These are phyloP conservation scores for Monosporascus cannonballus DNA, from an alignment of 2,329 filamentous ascomycete genomes.

Conservation along the genomic window DNA sequence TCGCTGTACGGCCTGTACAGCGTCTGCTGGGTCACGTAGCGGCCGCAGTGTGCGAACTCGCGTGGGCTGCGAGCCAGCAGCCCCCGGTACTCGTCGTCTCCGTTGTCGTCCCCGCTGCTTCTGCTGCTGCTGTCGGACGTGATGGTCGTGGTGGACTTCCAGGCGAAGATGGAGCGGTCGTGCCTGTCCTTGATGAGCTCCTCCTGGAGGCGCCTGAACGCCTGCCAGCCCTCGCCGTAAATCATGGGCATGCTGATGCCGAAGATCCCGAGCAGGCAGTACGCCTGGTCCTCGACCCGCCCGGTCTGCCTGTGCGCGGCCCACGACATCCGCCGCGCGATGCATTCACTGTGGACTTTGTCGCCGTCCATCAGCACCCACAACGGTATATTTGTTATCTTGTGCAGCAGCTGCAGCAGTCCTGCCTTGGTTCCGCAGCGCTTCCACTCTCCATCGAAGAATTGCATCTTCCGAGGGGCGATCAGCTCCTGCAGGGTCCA, in stretches of 20 bases:
- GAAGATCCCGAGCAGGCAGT: slow-evolving; percentile 22
- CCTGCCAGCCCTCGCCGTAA: slow-evolving; percentile 19
- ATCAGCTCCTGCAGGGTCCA: slow-evolving; percentile 18
- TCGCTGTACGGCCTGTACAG: too few species aligned
- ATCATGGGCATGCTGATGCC: slow-evolving; percentile 21
- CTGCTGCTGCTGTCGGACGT: too few species aligned
- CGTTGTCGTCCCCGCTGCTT: too few species aligned
- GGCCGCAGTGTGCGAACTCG: too few species aligned
- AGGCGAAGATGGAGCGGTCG: slow-evolving; percentile 22
- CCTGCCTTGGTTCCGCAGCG: slow-evolving; percentile 6
- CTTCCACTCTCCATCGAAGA: slow-evolving; percentile 11
- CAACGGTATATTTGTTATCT: slow-evolving; percentile 3
- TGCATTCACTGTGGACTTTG: slow-evolving; percentile 3
- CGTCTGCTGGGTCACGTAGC: too few species aligned
- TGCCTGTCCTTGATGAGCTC: slow-evolving; percentile 16
- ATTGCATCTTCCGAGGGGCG: slow-evolving; percentile 8
- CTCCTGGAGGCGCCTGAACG: slow-evolving; percentile 17
- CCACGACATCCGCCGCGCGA: slow-evolving; percentile 23
- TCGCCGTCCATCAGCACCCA: background rate
- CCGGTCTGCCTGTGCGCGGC: slow-evolving; percentile 13
- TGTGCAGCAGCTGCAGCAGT: background rate
- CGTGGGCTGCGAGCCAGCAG: too few species aligned
- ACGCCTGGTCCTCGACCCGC: slow-evolving; percentile 16
- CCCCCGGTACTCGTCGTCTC: too few species aligned
- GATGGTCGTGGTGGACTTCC: slow-evolving; percentile 1